These are phyloP conservation scores for Theileria orientalis DNA, from an alignment of 169 alveolate genomes.

Conservation along the genomic window DNA sequence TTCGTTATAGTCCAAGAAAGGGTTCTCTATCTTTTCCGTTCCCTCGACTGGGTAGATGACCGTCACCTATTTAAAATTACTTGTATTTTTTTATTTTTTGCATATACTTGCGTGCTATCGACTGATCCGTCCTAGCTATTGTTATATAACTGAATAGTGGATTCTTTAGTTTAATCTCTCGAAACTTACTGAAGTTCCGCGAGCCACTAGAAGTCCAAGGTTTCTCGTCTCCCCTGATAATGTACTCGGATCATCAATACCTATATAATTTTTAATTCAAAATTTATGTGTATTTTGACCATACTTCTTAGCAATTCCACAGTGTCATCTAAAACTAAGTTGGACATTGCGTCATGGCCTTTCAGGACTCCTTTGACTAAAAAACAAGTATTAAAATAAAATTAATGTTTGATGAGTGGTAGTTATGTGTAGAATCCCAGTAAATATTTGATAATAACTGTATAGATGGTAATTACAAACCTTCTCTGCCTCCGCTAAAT, in stretches of 20 bases:
- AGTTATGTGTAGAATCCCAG: neutral
- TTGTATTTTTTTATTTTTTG: neutral
- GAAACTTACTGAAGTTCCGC: slow-evolving; percentile 85
- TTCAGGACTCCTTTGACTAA: slow-evolving; percentile 83
- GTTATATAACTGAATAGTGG: no score
- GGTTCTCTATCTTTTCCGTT: slow-evolving; percentile 81
- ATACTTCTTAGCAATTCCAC: slow-evolving; percentile 85
- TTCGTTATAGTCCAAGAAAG: slow-evolving; percentile 68
- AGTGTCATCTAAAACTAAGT: slow-evolving; percentile 84
- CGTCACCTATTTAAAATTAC: slow-evolving; percentile 66
- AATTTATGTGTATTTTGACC: neutral
- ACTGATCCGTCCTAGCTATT: neutral
- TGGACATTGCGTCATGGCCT: slow-evolving; percentile 87
- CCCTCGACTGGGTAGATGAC: slow-evolving; percentile 84
- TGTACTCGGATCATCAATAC: slow-evolving; percentile 77
- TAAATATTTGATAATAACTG: neutral
- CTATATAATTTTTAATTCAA: slow-evolving; percentile 37
- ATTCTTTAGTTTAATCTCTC: neutral
- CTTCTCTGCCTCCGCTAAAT: slow-evolving; percentile 86
- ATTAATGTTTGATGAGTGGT: neutral
- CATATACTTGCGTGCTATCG: neutral
- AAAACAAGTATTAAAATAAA: neutral
- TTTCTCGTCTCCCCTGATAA: slow-evolving; percentile 79
- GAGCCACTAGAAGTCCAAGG: slow-evolving; percentile 85
- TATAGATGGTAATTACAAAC: slow-evolving; percentile 40